These are phyloP conservation scores for Aspergillus steynii DNA, from an alignment of 495 filamentous ascomycete species.

Conservation along the genomic window DNA sequence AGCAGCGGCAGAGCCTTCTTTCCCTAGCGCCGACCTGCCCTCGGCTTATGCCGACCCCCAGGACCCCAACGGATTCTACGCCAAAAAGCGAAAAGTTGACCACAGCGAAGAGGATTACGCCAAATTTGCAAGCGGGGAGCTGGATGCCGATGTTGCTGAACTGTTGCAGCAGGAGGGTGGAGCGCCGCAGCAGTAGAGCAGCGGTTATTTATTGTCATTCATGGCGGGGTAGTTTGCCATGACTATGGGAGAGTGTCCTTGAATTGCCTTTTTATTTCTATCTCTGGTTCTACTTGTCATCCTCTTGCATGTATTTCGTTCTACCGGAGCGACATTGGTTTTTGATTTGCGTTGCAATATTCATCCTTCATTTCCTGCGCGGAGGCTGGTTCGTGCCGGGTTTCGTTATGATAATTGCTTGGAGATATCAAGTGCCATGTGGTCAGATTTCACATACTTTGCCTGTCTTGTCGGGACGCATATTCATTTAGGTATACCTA, in stretches of 20 bases:
- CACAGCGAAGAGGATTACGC: constrained; percentile 68
- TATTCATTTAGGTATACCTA: no score
- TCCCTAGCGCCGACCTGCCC: neutral
- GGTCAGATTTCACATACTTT: no score
- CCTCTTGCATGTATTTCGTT: neutral
- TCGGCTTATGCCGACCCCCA: constrained; percentile 39
- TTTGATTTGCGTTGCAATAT: neutral
- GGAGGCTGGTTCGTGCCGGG: neutral
- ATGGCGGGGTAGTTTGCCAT: neutral
- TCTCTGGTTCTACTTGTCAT: neutral
- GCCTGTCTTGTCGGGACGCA: no score
- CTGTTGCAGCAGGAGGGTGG: constrained; percentile 61
- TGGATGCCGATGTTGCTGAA: constrained; percentile 84
- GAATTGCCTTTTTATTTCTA: neutral
- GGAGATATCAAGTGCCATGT: no score
- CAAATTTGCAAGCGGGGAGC: constrained; percentile 64
- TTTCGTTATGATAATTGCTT: neutral
- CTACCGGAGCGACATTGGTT: neutral
- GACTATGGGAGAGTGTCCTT: neutral
- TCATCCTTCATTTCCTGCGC: neutral
- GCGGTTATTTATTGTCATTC: neutral
- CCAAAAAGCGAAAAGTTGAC: constrained; percentile 77
- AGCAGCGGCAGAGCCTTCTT: constrained; percentile 18
- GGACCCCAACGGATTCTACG: constrained; percentile 38
- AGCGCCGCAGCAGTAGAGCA: constrained; percentile 5